Conservation (phyloP, 352 stramenopile genomes). For the Ophiocytium majus region DNA sequence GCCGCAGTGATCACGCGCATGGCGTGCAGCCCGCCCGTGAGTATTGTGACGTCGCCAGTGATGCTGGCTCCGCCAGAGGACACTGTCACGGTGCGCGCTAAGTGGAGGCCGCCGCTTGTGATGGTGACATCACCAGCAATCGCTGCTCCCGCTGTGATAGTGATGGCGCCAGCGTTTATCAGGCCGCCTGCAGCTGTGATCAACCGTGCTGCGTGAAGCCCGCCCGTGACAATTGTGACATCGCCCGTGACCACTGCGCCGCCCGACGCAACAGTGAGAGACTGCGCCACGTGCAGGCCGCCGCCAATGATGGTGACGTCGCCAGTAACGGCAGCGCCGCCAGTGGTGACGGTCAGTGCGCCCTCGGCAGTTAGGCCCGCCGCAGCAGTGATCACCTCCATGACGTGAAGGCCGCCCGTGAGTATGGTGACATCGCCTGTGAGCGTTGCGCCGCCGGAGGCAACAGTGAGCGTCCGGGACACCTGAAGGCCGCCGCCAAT, state of each 20-base stretch:
- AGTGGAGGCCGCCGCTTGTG: too few relatives aligned
- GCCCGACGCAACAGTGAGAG: background rate
- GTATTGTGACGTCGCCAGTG: background rate
- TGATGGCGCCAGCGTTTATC: too few relatives aligned
- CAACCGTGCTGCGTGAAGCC: background rate
- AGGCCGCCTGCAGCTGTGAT: background rate
- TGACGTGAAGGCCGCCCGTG: background rate
- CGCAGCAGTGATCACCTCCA: background rate
- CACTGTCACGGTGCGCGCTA: too few relatives aligned
- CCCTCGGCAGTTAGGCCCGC: background rate
- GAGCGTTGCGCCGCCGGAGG: too few relatives aligned
- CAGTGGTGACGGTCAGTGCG: background rate
- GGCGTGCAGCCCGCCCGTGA: background rate
- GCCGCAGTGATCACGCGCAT: background rate
- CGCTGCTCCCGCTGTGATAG: too few relatives aligned
- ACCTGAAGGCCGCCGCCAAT: background rate
- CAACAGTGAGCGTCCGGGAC: too few relatives aligned
- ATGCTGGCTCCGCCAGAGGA: background rate
- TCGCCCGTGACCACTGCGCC: too few relatives aligned
- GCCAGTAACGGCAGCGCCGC: background rate
- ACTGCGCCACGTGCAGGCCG: background rate
- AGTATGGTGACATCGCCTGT: background rate
- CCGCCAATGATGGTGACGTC: background rate
- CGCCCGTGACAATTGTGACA: background rate
- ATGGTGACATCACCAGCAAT: too few relatives aligned